Percentiles rank a stretch among this genome's conserved stretches.
These are phyloP conservation scores for Lippia alba DNA, from an alignment of 305 asterid genomes.

Conservation along the genomic window DNA sequence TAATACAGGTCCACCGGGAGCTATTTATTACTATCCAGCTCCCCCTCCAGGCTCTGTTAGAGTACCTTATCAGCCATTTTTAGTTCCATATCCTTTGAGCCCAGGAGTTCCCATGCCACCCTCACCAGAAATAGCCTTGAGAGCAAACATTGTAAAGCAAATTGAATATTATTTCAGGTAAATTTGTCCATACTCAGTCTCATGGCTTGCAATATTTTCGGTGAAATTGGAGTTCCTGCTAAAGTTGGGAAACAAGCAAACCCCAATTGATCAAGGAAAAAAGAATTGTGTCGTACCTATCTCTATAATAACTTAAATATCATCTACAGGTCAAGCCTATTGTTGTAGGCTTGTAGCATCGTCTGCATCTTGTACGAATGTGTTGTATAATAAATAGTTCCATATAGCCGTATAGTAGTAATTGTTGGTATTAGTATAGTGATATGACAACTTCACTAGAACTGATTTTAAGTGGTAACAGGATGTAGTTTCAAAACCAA, in stretches of 20 bases:
- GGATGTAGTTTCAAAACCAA: slow-evolving; percentile 6
- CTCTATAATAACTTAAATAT: background rate
- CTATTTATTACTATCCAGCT: slow-evolving; percentile 61
- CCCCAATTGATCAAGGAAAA: slow-evolving; percentile 6
- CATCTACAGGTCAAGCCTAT: background rate
- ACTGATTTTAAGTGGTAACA: background rate
- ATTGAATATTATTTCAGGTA: slow-evolving; percentile 98
- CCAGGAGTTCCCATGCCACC: slow-evolving; percentile 63
- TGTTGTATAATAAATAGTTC: background rate
- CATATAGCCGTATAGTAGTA: background rate
- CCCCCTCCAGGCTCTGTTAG: slow-evolving; percentile 71
- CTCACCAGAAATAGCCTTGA: slow-evolving; percentile 53
- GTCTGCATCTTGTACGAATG: slow-evolving; percentile 3
- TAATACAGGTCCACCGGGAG: slow-evolving; percentile 77
- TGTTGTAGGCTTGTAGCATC: too few relatives aligned
- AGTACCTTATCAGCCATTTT: slow-evolving; percentile 66
- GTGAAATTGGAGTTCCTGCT: slow-evolving; percentile 19
- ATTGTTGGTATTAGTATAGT: background rate
- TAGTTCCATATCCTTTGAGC: slow-evolving; percentile 62
- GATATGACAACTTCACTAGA: slow-evolving; percentile 13
- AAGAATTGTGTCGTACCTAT: background rate
- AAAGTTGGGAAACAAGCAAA: background rate
- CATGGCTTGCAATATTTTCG: slow-evolving; percentile 25
- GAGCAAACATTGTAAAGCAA: slow-evolving; percentile 67
- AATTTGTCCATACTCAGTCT: slow-evolving; percentile 23